phyloP scores from a whole-genome alignment of 2,329 filamentous ascomycete species.

The Ophidiomyces ophidiicola region DNA sequence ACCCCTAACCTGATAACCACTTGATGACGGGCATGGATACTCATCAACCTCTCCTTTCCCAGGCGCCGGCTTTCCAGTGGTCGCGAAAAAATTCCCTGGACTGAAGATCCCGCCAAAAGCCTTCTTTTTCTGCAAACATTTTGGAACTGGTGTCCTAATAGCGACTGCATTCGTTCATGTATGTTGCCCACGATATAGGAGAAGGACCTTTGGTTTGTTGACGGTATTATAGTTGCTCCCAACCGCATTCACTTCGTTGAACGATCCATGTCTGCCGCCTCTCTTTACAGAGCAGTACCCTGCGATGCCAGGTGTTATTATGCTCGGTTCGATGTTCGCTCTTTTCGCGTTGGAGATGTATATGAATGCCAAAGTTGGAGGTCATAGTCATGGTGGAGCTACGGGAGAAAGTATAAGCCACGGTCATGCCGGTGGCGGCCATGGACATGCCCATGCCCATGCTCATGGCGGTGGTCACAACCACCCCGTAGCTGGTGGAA shows the following conservation, averaged over 20 bases:
- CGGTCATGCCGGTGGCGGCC: too few species aligned
- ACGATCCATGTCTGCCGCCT: conserved; percentile 43
- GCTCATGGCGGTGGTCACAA: too few species aligned
- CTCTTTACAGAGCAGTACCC: conserved; percentile 50
- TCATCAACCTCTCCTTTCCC: neutral
- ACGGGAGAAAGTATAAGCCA: conserved; percentile 20
- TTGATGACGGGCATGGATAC: neutral
- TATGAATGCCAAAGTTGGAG: conserved; percentile 16
- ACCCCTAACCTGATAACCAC: neutral
- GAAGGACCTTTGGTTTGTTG: conserved; percentile 2
- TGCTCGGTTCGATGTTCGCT: conserved; percentile 49
- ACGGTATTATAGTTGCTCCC: conserved; percentile 41
- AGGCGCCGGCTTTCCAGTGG: conserved; percentile 32
- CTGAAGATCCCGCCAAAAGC: conserved; percentile 18
- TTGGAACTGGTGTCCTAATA: conserved; percentile 32
- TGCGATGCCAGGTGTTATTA: conserved; percentile 52
- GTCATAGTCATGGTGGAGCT: conserved; percentile 17
- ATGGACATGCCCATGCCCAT: too few species aligned
- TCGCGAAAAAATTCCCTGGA: conserved; percentile 32
- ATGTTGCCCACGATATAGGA: conserved; percentile 12
- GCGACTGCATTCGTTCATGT: conserved; percentile 32
- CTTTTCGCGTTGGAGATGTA: conserved; percentile 14
- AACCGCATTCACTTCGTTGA: conserved; percentile 43
- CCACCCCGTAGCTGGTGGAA: neutral
- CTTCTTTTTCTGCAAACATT: conserved; percentile 48